Evolutionary conservation across 1,139 yeast genomes (phyloP), one percentile per base, ranked within the genome.

Genomic region (Blastobotrys aristatus): DNA sequence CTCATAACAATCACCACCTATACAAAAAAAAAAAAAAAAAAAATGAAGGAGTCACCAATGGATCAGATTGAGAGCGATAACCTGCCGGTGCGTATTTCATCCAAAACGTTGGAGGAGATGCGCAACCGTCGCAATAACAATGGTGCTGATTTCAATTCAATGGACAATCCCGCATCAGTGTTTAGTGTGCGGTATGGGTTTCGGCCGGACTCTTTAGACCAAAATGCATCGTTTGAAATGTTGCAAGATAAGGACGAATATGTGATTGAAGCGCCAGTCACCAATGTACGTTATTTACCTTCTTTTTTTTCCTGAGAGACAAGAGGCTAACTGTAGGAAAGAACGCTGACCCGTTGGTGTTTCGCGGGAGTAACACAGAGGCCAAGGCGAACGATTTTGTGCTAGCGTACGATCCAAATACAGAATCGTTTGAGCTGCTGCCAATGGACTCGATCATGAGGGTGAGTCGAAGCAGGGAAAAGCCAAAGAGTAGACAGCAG

Each of bases 371-470:
- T 26, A 59, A 56, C 17, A 50, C 59, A 0, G 50, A 55, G 6
- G 55, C 60, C n/a, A 61, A 60, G 30, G 66, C 61, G 20, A 61
- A 55, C 22, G 69, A 65, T 40, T 65, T 65, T 44, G 64, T 63
- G 18, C 55, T 65, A 27, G 55, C 64, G 5, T 65, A 50, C 51
- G 64, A 65, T 39, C 53, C 56, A 2, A 50, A 51, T 13, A 46
- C 56, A 2, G 42, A 53, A 13, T 43, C 53, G 30, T 64, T 61
- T 50, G 63, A 62, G 40, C 51, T 65, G 39, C 56, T 55, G 43
- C 61, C 58, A 33, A 48, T 65, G 34, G 60, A 57, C 44, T 50
- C 55, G 32, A 57, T 62, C 5, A 39, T 65, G 31, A 54, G 65
- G 30, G 63, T 63, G 35, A 54, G 58, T 18, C 55, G 63, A 6